Evolutionary conservation across 371 early-diverging fungal genomes (phyloP), one percentile per base, ranked within the genome.

Genomic region (Chytridium lagenaria): DNA sequence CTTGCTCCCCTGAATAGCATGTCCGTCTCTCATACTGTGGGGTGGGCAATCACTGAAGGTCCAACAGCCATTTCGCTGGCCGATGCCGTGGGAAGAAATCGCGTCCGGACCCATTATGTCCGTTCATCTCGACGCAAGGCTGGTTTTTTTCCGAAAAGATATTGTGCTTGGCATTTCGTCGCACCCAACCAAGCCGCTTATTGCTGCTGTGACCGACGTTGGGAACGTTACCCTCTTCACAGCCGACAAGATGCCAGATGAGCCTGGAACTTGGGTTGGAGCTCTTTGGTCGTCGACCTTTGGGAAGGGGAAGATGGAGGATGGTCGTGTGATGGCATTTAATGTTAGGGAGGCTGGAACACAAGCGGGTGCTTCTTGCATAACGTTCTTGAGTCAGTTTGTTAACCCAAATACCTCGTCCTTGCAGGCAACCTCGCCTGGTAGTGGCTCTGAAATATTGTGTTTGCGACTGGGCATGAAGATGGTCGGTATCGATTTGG

Each of bases 41-140:
- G 77, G 2, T 77, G 77, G 77, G 77, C 77, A 44, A 72, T 77
- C 16, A 73, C 73, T 31, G 73, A 77, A 36, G 73, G 70, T 5
- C 39, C 40, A 1, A 34, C 33, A 1, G 26, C 49, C 22, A 69
- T 77, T 23, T 77, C 77, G 0, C 67, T 77, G n/a, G 51, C 67
- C 7, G 73, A 77, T 44, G 70, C 70, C 22, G 63, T 50, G 67
- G 73, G 67, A 16, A 22, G 67, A 3, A 19, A 16, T 3, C 30
- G 67, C 0, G 38, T 75, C n/a, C 70, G 70, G 36, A 65, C 70
- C 2, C 65, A 33, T 15, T 7, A 65, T 38, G 75, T 75, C 12
- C 5, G 50, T 5, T n/a, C 66, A 7, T 7, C 61, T 15, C 61
- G 61, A 7, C 61, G 61, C n/a, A 61, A 61, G 66, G 66, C 30